phyloP scores from a whole-genome alignment of 2,329 filamentous ascomycete genomes.

The Colletotrichum sp. region DNA sequence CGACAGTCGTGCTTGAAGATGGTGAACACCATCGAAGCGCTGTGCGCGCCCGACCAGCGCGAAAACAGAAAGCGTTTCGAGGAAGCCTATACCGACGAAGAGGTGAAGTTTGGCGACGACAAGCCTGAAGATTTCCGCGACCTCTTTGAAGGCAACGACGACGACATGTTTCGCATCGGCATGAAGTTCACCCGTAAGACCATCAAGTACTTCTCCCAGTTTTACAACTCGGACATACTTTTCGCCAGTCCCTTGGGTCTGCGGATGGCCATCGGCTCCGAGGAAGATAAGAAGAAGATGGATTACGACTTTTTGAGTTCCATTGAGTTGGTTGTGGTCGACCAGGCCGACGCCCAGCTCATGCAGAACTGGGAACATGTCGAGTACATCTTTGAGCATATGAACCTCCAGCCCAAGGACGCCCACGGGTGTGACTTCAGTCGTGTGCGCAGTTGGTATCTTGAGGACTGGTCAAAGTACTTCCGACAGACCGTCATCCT shows the following conservation, averaged over 20 bases:
- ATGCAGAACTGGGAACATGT: constrained; percentile 99
- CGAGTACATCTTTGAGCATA: constrained; percentile 87
- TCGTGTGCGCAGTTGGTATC: constrained; percentile 87
- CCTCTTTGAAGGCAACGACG: constrained; percentile 92
- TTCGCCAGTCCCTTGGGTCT: constrained; percentile 89
- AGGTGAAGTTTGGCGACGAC: constrained; percentile 71
- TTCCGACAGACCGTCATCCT: constrained; percentile 87
- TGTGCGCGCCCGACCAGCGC: constrained; percentile 86
- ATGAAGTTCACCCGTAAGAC: constrained; percentile 97
- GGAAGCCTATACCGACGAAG: constrained; percentile 76
- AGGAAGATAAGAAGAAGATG: constrained; percentile 63
- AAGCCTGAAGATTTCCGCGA: constrained; percentile 88
- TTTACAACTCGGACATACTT: constrained; percentile 96
- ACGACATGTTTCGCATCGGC: constrained; percentile 96
- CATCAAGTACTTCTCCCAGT: constrained; percentile 91
- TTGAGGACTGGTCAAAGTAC: constrained; percentile 82
- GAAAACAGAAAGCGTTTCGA: constrained; percentile 94
- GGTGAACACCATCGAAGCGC: constrained; percentile 75
- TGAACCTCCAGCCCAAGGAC: constrained; percentile 89
- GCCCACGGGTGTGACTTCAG: constrained; percentile 93
- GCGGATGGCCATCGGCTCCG: constrained; percentile 86
- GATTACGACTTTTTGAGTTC: constrained; percentile 94
- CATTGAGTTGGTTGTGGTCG: constrained; percentile 87
- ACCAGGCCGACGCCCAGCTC: constrained; percentile 89
- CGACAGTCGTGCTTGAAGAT: constrained; percentile 83